phyloP scores from a whole-genome alignment of 805 yeast genomes.

The Lipomyces kockii region DNA sequence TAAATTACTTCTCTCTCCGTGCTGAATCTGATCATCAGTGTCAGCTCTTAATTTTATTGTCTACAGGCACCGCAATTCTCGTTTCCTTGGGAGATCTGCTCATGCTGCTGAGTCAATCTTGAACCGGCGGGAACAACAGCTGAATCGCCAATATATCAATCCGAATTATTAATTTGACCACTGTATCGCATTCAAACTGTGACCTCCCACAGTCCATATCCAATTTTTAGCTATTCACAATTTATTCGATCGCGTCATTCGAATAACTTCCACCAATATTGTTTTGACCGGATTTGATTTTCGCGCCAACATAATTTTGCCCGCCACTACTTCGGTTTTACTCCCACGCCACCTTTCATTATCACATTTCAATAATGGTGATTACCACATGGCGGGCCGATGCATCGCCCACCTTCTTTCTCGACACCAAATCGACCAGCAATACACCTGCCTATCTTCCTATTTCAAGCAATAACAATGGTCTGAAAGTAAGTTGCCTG shows the following conservation, averaged over 20 bases:
- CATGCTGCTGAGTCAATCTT: not conserved
- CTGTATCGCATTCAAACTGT: no score
- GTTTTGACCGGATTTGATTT: not conserved
- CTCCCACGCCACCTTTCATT: not conserved
- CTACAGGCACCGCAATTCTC: not conserved
- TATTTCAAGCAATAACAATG: constrained; percentile 15
- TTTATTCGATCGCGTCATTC: no score
- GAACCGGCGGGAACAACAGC: not conserved
- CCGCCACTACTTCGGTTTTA: not conserved
- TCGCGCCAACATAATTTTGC: not conserved
- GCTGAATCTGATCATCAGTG: not conserved
- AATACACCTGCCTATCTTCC: constrained; percentile 29
- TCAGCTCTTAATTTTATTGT: no score
- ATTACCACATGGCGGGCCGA: constrained; percentile 29
- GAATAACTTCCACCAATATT: no score
- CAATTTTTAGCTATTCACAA: no score
- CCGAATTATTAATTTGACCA: no score
- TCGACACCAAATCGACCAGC: constrained; percentile 23
- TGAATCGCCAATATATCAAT: no score
- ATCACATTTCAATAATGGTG: constrained; percentile 19
- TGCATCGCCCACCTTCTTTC: constrained; percentile 22
- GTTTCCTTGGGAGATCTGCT: not conserved
- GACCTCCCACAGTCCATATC: no score
- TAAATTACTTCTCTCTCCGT: not conserved
- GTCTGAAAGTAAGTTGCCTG: constrained; percentile 15